Evolutionary conservation across 192 early-diverging fungal genomes (phyloP).

Genomic region (Pilaira anomala): DNA sequence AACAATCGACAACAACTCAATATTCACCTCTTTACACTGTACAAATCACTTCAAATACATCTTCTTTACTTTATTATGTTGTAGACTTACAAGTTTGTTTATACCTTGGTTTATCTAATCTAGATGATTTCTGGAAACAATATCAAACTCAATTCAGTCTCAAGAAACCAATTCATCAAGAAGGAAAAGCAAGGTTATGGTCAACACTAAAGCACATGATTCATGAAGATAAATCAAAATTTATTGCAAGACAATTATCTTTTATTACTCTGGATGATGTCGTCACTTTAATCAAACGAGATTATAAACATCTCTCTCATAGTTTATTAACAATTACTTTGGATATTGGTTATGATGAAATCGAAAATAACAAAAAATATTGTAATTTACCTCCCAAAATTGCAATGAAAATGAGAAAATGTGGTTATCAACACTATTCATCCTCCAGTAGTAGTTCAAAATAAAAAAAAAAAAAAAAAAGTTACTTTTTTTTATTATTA

Average conservation of each 20-base stretch:
- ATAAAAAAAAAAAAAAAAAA: no score
- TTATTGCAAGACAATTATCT: slow-evolving; percentile 54
- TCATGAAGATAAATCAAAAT: slow-evolving; percentile 59
- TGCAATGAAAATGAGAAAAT: slow-evolving; percentile 27
- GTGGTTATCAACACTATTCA: neutral
- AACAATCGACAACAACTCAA: slow-evolving; percentile 48
- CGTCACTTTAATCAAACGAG: slow-evolving; percentile 54
- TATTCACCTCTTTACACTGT: slow-evolving; percentile 69
- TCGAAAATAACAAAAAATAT: neutral
- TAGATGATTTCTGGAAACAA: slow-evolving; percentile 45
- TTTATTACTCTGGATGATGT: slow-evolving; percentile 70
- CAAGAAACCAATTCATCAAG: slow-evolving; percentile 46
- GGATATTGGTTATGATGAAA: slow-evolving; percentile 52
- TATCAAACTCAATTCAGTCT: slow-evolving; percentile 53
- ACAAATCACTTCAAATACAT: slow-evolving; percentile 49
- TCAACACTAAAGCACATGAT: slow-evolving; percentile 62
- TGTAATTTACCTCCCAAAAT: slow-evolving; percentile 28
- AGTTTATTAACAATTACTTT: slow-evolving; percentile 64
- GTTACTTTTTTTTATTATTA: neutral
- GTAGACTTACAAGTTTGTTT: slow-evolving; percentile 66
- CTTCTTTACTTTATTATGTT: slow-evolving; percentile 63
- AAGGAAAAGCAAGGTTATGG: slow-evolving; percentile 69
- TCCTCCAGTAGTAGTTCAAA: no score
- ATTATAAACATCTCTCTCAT: slow-evolving; percentile 59
- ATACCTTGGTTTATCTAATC: slow-evolving; percentile 51